A percentile compares a stretch with the other conserved stretches of the same genome.
phyloP scores from a whole-genome alignment of 192 early-diverging fungal genomes.

The Jimgerdemannia flammicorona region DNA sequence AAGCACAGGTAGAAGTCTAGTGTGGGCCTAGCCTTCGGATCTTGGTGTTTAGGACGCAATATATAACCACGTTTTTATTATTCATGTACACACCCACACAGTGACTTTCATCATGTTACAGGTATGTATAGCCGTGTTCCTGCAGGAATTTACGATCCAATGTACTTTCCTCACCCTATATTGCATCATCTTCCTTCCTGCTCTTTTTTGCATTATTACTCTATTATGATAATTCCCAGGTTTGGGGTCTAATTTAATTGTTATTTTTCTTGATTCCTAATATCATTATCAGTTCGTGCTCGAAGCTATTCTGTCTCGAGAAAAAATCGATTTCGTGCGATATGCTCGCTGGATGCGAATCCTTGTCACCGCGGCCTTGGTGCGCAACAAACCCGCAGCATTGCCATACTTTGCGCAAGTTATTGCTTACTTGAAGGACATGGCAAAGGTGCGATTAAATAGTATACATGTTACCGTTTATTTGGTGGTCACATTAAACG shows the following conservation, averaged over 20 bases:
- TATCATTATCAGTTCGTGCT: constrained; percentile 3
- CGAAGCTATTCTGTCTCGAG: constrained; percentile 9
- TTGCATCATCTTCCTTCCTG: no score
- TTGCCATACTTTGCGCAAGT: constrained; percentile 13
- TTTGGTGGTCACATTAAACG: neutral
- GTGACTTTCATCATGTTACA: neutral
- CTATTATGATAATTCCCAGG: no score
- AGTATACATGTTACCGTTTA: neutral
- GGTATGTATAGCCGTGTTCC: neutral
- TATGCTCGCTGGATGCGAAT: constrained; percentile 22
- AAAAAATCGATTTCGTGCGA: constrained; percentile 10
- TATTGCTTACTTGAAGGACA: constrained; percentile 12
- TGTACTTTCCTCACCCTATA: no score
- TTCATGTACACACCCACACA: neutral
- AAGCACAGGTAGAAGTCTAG: neutral
- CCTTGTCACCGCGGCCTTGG: constrained; percentile 11
- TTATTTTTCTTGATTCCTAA: no score
- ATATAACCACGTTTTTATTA: no score
- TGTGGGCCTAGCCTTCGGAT: no score
- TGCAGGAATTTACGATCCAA: no score
- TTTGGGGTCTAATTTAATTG: no score
- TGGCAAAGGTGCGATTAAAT: constrained; percentile 5
- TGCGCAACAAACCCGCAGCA: constrained; percentile 7
- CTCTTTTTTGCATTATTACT: no score
- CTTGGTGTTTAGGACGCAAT: no score